Evolutionary conservation across 202 grass and related monocot species (phyloP).

Genomic region (Brachypodium distachyon): DNA sequence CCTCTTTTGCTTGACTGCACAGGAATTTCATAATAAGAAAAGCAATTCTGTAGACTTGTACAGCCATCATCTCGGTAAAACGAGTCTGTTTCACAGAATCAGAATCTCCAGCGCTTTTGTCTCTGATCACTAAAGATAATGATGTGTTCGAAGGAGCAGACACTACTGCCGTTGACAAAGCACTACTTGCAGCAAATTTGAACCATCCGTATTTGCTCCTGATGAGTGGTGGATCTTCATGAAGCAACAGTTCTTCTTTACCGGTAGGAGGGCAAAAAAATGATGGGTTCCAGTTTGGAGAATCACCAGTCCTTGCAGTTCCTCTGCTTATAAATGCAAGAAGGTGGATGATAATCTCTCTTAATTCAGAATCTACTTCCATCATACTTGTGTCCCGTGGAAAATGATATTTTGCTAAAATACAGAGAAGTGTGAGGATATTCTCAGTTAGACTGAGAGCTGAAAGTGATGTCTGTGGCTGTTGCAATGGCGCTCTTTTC

Average conservation of each 20-base stretch:
- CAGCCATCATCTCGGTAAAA: slow-evolving; percentile 59
- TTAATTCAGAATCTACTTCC: slow-evolving; percentile 66
- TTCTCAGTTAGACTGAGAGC: slow-evolving; percentile 66
- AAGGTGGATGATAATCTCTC: slow-evolving; percentile 74
- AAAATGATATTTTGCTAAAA: slow-evolving; percentile 57
- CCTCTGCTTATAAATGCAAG: slow-evolving; percentile 89
- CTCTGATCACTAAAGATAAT: slow-evolving; percentile 16
- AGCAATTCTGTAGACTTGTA: slow-evolving; percentile 76
- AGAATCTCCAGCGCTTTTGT: slow-evolving; percentile 29
- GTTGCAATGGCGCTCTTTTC: slow-evolving; percentile 42
- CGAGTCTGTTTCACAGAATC: slow-evolving; percentile 38
- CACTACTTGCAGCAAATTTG: slow-evolving; percentile 25
- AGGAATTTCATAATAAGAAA: slow-evolving; percentile 87
- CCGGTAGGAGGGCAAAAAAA: slow-evolving; percentile 48
- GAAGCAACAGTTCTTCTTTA: slow-evolving; percentile 61
- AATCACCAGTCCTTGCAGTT: slow-evolving; percentile 28
- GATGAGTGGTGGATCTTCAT: slow-evolving; percentile 45
- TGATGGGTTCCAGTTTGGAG: slow-evolving; percentile 14
- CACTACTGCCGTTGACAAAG: slow-evolving; percentile 9
- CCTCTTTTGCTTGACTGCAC: slow-evolving; percentile 73
- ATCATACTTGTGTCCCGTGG: slow-evolving; percentile 36
- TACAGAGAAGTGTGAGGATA: slow-evolving; percentile 64
- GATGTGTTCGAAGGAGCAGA: slow-evolving; percentile 10
- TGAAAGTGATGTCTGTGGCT: slow-evolving; percentile 57
- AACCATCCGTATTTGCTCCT: slow-evolving; percentile 79